A percentile compares a stretch with the other conserved stretches of the same genome.
phyloP scores from a whole-genome alignment of 768 basidiomycete species.

The Russula virescens region DNA sequence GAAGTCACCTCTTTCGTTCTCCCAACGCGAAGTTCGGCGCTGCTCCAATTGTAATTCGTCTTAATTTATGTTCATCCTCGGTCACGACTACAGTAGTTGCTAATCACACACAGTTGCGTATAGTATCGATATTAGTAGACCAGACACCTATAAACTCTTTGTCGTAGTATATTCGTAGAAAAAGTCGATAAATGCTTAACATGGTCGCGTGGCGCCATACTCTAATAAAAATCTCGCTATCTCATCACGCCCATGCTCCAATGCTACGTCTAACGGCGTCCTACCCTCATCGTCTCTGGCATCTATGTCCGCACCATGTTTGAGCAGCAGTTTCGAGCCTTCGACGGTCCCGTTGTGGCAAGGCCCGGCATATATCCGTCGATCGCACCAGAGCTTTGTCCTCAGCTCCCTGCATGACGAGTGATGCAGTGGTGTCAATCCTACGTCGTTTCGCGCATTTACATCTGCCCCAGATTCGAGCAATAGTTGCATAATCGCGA shows the following conservation, averaged over 20 bases:
- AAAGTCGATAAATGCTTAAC: too few relatives aligned
- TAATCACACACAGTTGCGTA: too few relatives aligned
- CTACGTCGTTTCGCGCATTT: not conserved
- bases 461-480: not conserved
- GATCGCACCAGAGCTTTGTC: accelerated
- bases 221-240: not conserved
- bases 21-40: too few relatives aligned
- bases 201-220: too few relatives aligned
- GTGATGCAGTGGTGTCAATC: not conserved
- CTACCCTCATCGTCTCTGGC: not conserved
- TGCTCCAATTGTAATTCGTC: too few relatives aligned
- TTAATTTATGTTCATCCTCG: too few relatives aligned
- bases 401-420: not conserved
- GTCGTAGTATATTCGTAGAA: too few relatives aligned
- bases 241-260: not conserved
- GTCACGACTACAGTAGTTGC: too few relatives aligned
- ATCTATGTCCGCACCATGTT: conserved; percentile 2
- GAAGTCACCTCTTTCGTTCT: too few relatives aligned
- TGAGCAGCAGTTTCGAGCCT: not conserved
- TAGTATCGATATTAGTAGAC: too few relatives aligned
- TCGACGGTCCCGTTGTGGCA: not conserved
- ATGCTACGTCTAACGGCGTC: not conserved
- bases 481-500: not conserved
- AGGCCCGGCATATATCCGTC: too few relatives aligned
- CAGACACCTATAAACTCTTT: too few relatives aligned